Conservation (phyloP, 1,284 basidiomycete species). For the Moniliophthora roreri region DNA sequence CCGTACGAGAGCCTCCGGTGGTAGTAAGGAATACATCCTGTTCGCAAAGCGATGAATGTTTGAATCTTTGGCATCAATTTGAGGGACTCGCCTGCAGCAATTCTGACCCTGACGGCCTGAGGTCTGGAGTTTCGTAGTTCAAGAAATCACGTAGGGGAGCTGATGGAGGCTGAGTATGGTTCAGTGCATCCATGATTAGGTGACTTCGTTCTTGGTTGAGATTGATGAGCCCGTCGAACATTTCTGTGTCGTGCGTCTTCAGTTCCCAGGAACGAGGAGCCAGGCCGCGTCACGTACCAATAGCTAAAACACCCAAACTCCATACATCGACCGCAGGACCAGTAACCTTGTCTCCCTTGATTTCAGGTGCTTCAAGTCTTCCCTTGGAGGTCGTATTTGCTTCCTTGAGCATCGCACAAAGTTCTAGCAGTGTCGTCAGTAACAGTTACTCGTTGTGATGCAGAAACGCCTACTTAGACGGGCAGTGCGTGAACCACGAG, state of each 20-base stretch:
- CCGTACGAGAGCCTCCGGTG: neutral
- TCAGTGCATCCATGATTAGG: slow-evolving; percentile 1
- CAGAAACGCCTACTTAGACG: too few relatives aligned
- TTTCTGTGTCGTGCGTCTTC: neutral
- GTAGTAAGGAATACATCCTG: neutral
- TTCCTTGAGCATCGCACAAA: too few relatives aligned
- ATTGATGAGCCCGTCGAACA: neutral
- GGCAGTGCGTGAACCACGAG: too few relatives aligned
- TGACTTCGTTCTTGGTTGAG: neutral
- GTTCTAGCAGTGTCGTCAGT: too few relatives aligned
- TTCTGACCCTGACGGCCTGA: slow-evolving; percentile 4
- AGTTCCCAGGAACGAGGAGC: too few relatives aligned
- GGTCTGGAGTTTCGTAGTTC: neutral
- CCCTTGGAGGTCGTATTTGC: too few relatives aligned
- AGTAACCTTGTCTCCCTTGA: too few relatives aligned
- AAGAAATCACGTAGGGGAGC: neutral
- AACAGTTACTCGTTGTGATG: too few relatives aligned
- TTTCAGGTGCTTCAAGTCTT: too few relatives aligned
- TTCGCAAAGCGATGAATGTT: neutral
- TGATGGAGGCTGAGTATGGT: neutral
- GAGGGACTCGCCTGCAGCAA: slow-evolving; percentile 1
- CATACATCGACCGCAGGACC: too few relatives aligned
- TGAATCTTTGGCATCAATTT: neutral
- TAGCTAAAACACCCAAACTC: too few relatives aligned
- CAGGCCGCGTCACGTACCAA: too few relatives aligned